Conservation (phyloP, 2,329 filamentous ascomycete genomes). For the Rhynchosporium graminicola region DNA sequence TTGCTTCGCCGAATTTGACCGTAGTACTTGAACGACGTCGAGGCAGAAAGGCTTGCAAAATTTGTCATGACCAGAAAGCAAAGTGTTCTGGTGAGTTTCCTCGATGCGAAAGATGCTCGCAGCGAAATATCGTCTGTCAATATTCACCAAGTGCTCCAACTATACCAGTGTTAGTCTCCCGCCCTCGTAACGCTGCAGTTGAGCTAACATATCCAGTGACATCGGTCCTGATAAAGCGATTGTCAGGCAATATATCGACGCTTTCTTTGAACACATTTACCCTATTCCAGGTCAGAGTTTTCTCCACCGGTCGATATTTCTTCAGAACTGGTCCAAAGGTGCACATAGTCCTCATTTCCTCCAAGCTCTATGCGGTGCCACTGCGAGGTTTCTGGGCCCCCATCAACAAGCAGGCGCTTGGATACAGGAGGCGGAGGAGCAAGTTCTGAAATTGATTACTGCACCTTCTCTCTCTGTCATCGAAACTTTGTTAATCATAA, state of each 20-base stretch:
- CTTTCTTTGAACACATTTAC: conserved; percentile 5
- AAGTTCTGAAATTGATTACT: conserved; percentile 2
- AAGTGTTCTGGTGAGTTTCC: conserved; percentile 4
- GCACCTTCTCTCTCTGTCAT: background rate
- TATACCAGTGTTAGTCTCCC: background rate
- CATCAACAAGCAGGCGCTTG: conserved; percentile 3
- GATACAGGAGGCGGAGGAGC: conserved; percentile 4
- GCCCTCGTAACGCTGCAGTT: background rate
- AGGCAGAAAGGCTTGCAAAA: background rate
- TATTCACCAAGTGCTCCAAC: background rate
- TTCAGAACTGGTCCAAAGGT: conserved; percentile 6
- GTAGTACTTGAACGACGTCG: background rate
- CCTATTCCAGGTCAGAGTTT: conserved; percentile 6
- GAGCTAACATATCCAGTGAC: background rate
- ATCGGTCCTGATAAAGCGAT: background rate
- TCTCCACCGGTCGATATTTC: conserved; percentile 3
- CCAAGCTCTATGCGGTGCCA: conserved; percentile 2
- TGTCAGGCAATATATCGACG: conserved; percentile 3
- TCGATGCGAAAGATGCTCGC: conserved; percentile 1
- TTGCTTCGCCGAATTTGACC: background rate
- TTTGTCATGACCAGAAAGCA: conserved; percentile 4
- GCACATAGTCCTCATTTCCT: conserved; percentile 3
- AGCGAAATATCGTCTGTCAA: background rate
- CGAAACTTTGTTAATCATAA: background rate
- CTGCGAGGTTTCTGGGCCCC: background rate